These are phyloP conservation scores for Lophium mytilinum DNA, from an alignment of 495 filamentous ascomycete species.

Conservation along the genomic window DNA sequence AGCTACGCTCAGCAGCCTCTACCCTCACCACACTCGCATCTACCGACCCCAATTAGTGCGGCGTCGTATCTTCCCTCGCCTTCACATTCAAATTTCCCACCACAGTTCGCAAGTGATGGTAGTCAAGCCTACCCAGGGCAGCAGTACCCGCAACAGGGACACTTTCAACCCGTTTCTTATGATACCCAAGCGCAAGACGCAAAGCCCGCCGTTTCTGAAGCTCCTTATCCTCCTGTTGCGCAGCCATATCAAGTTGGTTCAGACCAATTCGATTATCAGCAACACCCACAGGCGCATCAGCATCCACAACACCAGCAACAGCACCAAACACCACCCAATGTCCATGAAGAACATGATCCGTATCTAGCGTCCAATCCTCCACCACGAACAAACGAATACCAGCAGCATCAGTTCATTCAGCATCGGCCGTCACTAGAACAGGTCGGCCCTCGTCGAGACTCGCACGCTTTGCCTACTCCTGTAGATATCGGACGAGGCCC, in stretches of 20 bases:
- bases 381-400: conserved; percentile 12
- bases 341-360: conserved; percentile 4
- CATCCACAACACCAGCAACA: conserved; percentile 5
- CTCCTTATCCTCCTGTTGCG: conserved; percentile 7
- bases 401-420: conserved; percentile 6
- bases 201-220: conserved; percentile 11
- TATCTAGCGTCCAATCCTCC: conserved; percentile 7
- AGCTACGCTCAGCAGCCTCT: conserved; percentile 12
- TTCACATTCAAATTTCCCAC: conserved; percentile 2
- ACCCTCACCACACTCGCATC: conserved; percentile 16
- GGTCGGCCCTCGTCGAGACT: conserved; percentile 1
- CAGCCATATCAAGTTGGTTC: conserved; percentile 4
- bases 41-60: conserved; percentile 18
- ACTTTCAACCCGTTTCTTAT: conserved; percentile 17
- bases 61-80: conserved; percentile 17
- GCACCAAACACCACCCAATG: background rate
- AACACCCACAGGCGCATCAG: background rate
- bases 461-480: conserved; percentile 1
- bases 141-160: conserved; percentile 9
- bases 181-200: conserved; percentile 8
- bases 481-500: conserved; percentile 7
- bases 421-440: conserved; percentile 8
- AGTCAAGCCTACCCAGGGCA: conserved; percentile 3
- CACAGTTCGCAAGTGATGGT: conserved; percentile 3
- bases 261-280: conserved; percentile 12